phyloP scores from a whole-genome alignment of 1,139 yeast genomes.

The Entelexis paramagnoliae region DNA sequence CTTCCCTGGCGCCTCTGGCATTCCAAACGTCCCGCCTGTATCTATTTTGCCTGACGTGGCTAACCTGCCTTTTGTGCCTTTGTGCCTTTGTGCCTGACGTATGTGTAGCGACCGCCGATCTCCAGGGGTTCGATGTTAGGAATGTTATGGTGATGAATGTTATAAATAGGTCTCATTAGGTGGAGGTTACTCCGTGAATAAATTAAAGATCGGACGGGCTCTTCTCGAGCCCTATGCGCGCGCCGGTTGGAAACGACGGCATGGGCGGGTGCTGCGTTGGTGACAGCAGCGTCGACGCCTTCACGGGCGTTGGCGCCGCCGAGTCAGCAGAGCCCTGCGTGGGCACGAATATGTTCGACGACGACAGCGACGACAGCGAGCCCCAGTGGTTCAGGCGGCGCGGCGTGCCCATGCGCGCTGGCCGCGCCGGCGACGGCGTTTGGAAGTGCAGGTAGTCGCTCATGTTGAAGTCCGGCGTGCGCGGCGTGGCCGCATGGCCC shows the following conservation, averaged over 20 bases:
- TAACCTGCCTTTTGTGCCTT: no score
- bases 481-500: constrained; percentile 46
- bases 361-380: constrained; percentile 5
- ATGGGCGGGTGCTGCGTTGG: constrained; percentile 1
- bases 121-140: no score
- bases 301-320: not conserved
- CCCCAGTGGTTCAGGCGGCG: constrained; percentile 5
- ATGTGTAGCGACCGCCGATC: no score
- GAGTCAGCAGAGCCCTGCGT: not conserved
- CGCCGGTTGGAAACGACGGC: not conserved
- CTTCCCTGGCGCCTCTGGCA: no score
- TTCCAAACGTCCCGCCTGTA: no score
- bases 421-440: constrained; percentile 54
- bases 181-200: not conserved
- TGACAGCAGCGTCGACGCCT: not conserved
- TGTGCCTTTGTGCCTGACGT: no score
- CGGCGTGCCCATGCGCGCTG: constrained; percentile 3
- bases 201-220: constrained; percentile 8
- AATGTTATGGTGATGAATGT: not conserved
- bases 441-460: constrained; percentile 70
- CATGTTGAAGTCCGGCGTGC: constrained; percentile 59
- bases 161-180: not conserved
- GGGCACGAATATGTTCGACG: constrained; percentile 2
- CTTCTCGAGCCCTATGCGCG: not conserved
- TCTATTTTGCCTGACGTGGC: no score